Evolutionary conservation across 371 early-diverging fungal species (phyloP).

Genomic region (Rhizopus microsporus): DNA sequence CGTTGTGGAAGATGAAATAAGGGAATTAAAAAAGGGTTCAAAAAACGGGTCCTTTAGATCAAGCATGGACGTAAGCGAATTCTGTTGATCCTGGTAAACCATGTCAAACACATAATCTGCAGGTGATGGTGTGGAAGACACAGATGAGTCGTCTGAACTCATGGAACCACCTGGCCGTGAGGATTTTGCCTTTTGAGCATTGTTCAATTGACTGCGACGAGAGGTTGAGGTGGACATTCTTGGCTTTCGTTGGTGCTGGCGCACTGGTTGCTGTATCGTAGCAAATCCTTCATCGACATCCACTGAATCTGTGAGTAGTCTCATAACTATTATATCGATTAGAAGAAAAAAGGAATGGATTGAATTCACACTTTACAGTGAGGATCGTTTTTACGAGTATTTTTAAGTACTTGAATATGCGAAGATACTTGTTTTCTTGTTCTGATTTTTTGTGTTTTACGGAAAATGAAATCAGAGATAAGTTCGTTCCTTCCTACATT

Average conservation of each 20-base stretch:
- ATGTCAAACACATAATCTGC: conserved; percentile 50
- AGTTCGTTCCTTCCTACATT: conserved; percentile 69
- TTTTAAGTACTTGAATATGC: conserved; percentile 76
- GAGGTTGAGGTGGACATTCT: conserved; percentile 1
- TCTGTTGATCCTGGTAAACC: conserved; percentile 36
- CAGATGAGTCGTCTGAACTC: conserved; percentile 47
- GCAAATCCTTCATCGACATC: conserved; percentile 32
- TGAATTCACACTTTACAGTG: conserved; percentile 47
- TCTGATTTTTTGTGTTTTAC: conserved; percentile 62
- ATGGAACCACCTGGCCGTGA: conserved; percentile 22
- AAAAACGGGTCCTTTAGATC: conserved; percentile 30
- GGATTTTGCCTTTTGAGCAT: conserved; percentile 9
- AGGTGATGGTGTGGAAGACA: conserved; percentile 42
- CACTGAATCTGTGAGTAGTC: conserved; percentile 51
- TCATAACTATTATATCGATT: conserved; percentile 47
- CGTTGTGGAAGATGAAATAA: background rate
- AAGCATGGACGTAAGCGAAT: conserved; percentile 24
- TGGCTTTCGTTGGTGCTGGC: conserved; percentile 9
- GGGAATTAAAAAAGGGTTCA: conserved; percentile 23
- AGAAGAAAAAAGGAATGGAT: conserved; percentile 3
- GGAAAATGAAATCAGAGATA: conserved; percentile 75
- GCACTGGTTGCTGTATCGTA: conserved; percentile 7
- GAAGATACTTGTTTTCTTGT: conserved; percentile 79
- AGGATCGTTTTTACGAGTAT: conserved; percentile 66
- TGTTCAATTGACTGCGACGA: background rate